A percentile compares a stretch with the other conserved stretches of the same genome.
These are phyloP conservation scores for Hyaloscypha finlandica DNA, from an alignment of 495 filamentous ascomycete genomes.

Conservation along the genomic window DNA sequence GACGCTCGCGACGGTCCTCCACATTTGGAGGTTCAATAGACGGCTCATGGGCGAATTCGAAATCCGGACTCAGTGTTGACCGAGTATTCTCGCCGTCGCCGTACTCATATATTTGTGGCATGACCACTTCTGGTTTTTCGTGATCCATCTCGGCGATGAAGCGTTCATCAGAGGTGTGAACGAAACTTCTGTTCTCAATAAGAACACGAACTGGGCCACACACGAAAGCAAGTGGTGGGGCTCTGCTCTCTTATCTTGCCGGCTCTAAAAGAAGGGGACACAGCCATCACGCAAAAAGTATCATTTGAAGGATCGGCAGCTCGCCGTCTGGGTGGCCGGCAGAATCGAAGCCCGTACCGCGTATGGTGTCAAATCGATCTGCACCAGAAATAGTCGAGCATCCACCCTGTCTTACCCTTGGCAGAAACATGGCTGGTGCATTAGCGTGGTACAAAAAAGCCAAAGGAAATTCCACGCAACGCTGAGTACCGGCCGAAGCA, in stretches of 20 bases:
- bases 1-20: slow-evolving; percentile 33
- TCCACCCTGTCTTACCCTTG: not conserved
- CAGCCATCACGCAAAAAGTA: slow-evolving; percentile 18
- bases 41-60: slow-evolving; percentile 11
- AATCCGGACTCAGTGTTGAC: slow-evolving; percentile 12
- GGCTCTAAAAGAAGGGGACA: slow-evolving; percentile 3
- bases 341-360: not conserved
- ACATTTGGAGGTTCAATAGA: slow-evolving; percentile 30
- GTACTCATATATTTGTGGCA: slow-evolving; percentile 31
- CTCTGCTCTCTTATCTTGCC: slow-evolving; percentile 13
- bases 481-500: not conserved
- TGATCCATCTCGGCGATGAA: slow-evolving; percentile 33
- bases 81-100: slow-evolving; percentile 11
- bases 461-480: not conserved
- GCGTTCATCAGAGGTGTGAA: not conserved
- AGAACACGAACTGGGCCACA: not conserved
- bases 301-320: slow-evolving; percentile 16
- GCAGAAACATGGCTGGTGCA: not conserved
- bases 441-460: slow-evolving; percentile 4
- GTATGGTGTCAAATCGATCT: slow-evolving; percentile 16
- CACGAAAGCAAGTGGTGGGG: not conserved
- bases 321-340: not conserved
- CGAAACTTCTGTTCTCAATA: not conserved
- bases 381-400: slow-evolving; percentile 14
- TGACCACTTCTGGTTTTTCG: slow-evolving; percentile 38